phyloP scores from a whole-genome alignment of 257 asterid genomes.

The Penstemon davidsonii region DNA sequence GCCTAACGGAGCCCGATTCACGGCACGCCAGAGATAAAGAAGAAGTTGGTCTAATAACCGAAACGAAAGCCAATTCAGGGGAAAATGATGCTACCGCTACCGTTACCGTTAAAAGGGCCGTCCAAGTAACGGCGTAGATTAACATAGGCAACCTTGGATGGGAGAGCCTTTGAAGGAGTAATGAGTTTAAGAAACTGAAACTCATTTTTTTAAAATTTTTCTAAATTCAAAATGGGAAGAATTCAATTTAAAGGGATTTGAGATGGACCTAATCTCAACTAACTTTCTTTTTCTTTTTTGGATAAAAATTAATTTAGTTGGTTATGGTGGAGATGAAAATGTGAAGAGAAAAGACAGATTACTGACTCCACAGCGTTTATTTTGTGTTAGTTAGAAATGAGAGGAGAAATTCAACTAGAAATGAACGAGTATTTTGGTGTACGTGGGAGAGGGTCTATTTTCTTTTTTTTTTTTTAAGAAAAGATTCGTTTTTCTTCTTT shows the following conservation, averaged over 20 bases:
- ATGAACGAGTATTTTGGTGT: too few relatives aligned
- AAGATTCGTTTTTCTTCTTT: too few relatives aligned
- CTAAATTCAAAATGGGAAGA: not conserved
- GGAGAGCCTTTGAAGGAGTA: conserved; percentile 33
- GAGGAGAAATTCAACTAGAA: conserved; percentile 21
- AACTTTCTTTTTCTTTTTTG: conserved; percentile 7
- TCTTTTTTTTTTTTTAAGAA: too few relatives aligned
- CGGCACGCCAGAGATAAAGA: conserved; percentile 48
- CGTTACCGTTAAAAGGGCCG: conserved; percentile 54
- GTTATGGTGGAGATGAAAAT: conserved; percentile 27
- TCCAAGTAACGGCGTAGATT: conserved; percentile 74
- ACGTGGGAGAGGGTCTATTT: not conserved
- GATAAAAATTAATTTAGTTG: conserved; percentile 35
- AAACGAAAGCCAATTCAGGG: conserved; percentile 86
- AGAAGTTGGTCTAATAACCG: conserved; percentile 51
- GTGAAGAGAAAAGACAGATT: conserved; percentile 9
- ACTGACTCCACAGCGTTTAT: conserved; percentile 35
- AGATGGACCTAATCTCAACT: conserved; percentile 57
- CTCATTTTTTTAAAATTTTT: conserved; percentile 32
- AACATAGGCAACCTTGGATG: conserved; percentile 54
- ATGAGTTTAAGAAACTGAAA: conserved; percentile 40
- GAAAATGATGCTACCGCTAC: conserved; percentile 78
- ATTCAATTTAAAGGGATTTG: conserved; percentile 3
- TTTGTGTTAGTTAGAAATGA: conserved; percentile 22
- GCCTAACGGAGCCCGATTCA: conserved; percentile 39